Evolutionary conservation across 495 filamentous ascomycete species (phyloP).

Genomic region (Aspergillus homomorphus): DNA sequence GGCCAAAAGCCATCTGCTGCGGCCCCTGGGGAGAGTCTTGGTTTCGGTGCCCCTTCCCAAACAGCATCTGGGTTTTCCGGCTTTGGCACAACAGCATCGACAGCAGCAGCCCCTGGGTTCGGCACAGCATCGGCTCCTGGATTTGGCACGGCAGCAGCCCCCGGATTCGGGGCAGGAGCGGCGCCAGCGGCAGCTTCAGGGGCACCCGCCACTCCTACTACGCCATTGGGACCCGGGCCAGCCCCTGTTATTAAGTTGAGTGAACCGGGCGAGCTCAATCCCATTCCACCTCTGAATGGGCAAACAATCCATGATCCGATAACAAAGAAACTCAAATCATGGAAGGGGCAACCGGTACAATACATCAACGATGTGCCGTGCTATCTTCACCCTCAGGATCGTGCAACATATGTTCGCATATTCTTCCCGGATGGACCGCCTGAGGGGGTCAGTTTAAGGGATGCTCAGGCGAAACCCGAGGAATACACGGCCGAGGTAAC

Average conservation of each 20-base stretch:
- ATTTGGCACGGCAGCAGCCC: background rate
- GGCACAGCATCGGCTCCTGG: background rate
- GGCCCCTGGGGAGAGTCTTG: too few relatives aligned
- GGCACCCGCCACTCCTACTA: conserved; percentile 2
- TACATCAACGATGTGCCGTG: conserved; percentile 51
- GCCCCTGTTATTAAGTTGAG: conserved; percentile 31
- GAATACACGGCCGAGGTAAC: conserved; percentile 47
- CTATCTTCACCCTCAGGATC: conserved; percentile 48
- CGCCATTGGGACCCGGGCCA: conserved; percentile 26
- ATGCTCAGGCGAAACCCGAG: conserved; percentile 37
- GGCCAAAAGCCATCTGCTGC: conserved; percentile 13
- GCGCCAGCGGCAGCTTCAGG: background rate
- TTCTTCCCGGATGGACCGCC: conserved; percentile 73
- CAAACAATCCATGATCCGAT: conserved; percentile 37
- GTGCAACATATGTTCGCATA: conserved; percentile 51
- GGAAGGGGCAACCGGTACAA: conserved; percentile 55
- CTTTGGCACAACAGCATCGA: background rate
- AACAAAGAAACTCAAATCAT: conserved; percentile 39
- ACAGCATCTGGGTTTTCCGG: background rate
- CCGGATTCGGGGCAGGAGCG: background rate
- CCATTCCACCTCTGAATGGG: conserved; percentile 36
- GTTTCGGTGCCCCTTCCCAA: background rate
- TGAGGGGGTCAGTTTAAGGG: conserved; percentile 39
- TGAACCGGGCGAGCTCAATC: conserved; percentile 31
- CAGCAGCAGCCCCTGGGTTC: background rate